A percentile compares a stretch with the other conserved stretches of the same genome.
These are phyloP conservation scores for Phymatotrichopsis omnivora DNA, from an alignment of 2,329 filamentous ascomycete species.

Conservation along the genomic window DNA sequence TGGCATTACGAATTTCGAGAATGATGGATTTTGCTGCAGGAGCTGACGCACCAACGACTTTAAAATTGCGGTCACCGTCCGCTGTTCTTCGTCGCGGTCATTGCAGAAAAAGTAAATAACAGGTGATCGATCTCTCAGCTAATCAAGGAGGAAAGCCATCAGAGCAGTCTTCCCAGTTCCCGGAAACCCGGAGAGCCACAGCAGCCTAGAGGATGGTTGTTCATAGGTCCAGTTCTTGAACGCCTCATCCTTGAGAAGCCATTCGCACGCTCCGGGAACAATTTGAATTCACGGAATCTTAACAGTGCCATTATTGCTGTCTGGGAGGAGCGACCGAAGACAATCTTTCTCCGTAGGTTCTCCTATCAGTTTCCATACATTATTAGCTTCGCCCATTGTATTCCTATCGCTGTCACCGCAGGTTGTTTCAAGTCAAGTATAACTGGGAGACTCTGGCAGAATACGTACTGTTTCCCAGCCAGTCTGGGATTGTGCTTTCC, in stretches of 20 bases:
- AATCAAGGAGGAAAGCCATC: slow-evolving; percentile 2
- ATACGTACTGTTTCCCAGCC: too few species aligned
- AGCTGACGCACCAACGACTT: slow-evolving; percentile 9
- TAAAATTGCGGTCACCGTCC: slow-evolving; percentile 2
- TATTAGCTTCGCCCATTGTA: too few species aligned
- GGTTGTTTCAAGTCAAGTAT: too few species aligned
- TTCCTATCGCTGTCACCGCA: too few species aligned
- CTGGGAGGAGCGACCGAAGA: slow-evolving; percentile 2
- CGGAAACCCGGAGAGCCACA: slow-evolving; percentile 3
- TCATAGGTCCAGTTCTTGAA: slow-evolving; percentile 8
- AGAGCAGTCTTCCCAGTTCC: slow-evolving; percentile 9
- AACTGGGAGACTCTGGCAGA: too few species aligned
- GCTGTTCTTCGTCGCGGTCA: background rate
- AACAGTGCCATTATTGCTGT: background rate
- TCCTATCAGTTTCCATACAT: too few species aligned
- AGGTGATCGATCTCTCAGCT: background rate
- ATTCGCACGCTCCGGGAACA: slow-evolving; percentile 6
- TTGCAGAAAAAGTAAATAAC: slow-evolving; percentile 7
- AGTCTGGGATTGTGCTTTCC: too few species aligned
- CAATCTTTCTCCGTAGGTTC: background rate
- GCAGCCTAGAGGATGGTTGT: background rate
- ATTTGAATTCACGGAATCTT: background rate
- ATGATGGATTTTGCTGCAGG: background rate
- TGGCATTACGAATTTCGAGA: slow-evolving; percentile 3
- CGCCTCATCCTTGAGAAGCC: background rate